Conservation (phyloP, 257 asterid species). For the Ajuga chamaepitys region DNA sequence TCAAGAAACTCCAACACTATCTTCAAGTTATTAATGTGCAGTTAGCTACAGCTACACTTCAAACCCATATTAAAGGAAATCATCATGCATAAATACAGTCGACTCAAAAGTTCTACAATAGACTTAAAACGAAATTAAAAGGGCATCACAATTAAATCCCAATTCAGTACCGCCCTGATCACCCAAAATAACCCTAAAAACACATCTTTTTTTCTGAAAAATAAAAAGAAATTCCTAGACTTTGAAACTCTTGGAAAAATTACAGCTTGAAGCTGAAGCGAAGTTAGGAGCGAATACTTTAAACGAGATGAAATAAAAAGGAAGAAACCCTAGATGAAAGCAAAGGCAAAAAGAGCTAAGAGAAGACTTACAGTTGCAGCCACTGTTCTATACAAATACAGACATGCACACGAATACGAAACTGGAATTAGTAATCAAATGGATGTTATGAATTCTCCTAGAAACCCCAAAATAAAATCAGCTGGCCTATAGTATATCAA, state of each 20-base stretch:
- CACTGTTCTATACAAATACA: constrained; percentile 31
- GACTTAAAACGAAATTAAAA: neutral
- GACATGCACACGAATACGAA: constrained; percentile 26
- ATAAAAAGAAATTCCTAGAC: constrained; percentile 6
- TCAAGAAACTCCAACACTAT: constrained; percentile 7
- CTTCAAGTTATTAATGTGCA: constrained; percentile 8
- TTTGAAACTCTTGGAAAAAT: constrained; percentile 15
- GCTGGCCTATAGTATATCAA: neutral
- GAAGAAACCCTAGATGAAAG: constrained; percentile 39
- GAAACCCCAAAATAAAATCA: constrained; percentile 3
- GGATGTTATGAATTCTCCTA: neutral
- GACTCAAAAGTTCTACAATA: neutral
- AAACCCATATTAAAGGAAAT: constrained; percentile 16
- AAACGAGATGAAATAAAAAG: constrained; percentile 5
- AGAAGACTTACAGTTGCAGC: constrained; percentile 40
- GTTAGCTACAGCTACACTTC: constrained; percentile 11
- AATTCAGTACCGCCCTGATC: constrained; percentile 15
- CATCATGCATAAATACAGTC: constrained; percentile 19
- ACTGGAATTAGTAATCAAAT: neutral
- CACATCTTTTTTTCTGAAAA: neutral
- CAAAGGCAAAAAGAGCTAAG: constrained; percentile 28
- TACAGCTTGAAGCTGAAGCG: constrained; percentile 28
- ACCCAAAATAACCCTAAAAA: constrained; percentile 3
- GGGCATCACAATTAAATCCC: constrained; percentile 1
- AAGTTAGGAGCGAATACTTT: constrained; percentile 9